A percentile compares a stretch with the other conserved stretches of the same genome.
Conservation (phyloP, 306 rosid genomes). For the Dryas drummondii region DNA sequence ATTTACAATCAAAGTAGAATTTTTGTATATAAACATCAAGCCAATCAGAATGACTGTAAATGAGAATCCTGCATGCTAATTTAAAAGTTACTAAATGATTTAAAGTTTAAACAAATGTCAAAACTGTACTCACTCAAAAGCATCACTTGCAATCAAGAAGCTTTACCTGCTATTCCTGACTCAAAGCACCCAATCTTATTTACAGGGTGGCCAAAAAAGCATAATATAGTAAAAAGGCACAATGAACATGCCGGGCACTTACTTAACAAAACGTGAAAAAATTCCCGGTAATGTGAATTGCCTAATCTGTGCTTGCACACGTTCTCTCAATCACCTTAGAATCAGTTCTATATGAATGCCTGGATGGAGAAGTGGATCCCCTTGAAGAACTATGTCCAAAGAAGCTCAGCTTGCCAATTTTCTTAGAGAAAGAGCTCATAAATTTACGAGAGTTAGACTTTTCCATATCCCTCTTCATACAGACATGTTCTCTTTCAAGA, state of each 20-base stretch:
- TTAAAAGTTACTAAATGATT: background rate
- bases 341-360: constrained; percentile 83
- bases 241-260: constrained; percentile 50
- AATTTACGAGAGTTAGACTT: constrained; percentile 84
- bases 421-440: constrained; percentile 84
- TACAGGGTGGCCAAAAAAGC: constrained; percentile 45
- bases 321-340: constrained; percentile 94
- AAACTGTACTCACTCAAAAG: constrained; percentile 28
- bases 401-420: constrained; percentile 67
- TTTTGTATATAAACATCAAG: background rate
- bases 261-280: constrained; percentile 18
- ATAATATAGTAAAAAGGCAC: constrained; percentile 31
- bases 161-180: constrained; percentile 30
- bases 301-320: constrained; percentile 94
- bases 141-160: constrained; percentile 46
- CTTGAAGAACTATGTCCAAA: constrained; percentile 81
- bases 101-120: background rate
- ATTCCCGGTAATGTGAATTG: constrained; percentile 16
- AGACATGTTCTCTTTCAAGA: constrained; percentile 93
- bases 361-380: constrained; percentile 91
- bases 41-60: background rate
- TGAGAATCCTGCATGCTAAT: background rate
- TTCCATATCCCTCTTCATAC: constrained; percentile 97
- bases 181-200: constrained; percentile 30
- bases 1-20: background rate